Evolutionary conservation across 306 rosid species (phyloP), one percentile per base, ranked within the genome.

Genomic region (Ormosia emarginata): DNA sequence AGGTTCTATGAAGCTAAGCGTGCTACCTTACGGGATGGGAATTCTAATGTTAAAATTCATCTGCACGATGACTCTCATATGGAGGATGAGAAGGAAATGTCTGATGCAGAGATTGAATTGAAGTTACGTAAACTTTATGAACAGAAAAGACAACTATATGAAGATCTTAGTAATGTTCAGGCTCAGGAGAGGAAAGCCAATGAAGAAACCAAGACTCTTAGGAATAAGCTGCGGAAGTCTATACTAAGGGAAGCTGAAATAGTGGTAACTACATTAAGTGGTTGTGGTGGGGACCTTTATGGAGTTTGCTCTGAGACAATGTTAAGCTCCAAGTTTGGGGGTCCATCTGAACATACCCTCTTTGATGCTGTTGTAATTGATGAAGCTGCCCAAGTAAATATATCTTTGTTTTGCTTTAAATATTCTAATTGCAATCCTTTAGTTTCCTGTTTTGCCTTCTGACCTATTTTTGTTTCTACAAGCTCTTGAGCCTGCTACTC

Each of bases 401-500:
- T 78, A 64, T 63, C 40, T 77, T 66, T 64, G 18, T 43, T 85
- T 56, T 87, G 44, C 14, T 69, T 32, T 52, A 63, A 39, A 85
- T 83, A 59, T 12, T 61, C 67, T 79, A 30, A 62, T 58, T 44
- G 74, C 74, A 76, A 74, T 55, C 47, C 17, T 74, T 64, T 80
- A 32, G 75, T 62, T 79, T 78, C 47, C 40, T 76, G 17, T 72
- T 65, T 63, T 37, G 47, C 79, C 69, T 81, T 82, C 15, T 83
- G 82, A 84, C 39, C 39, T 9, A 57, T 81, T 57, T 43, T 76
- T 67, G 46, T 70, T 84, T 55, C 55, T 68, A 59, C 87, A 95
- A 98, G 99, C 99, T 82, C 88, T 93, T 86, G 99, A 95, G 89
- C 99, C 98, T 80, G 97, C 99, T 67, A 93, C 94, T 67, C 82